Base-by-base conservation (phyloP, 345 rosid genomes). In the Camelina sativa region DNA sequence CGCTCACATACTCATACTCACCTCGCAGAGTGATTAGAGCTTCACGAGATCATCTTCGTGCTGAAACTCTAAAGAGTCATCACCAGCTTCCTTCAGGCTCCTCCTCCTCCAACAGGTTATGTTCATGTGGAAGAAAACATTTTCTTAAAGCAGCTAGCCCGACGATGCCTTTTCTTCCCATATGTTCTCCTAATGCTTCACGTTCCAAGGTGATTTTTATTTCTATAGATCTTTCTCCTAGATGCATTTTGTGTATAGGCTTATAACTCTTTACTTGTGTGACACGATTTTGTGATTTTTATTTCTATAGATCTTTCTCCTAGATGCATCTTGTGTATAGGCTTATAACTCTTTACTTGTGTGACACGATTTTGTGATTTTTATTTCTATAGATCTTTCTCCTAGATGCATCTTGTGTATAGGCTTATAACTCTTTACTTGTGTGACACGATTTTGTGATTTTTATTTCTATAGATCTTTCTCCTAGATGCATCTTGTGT, bases 101-200 rank as follows among this genome's bases (percentile, higher is more conserved):
- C 34, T 70, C 25, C 25, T 65, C 53, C 16, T 47, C 54, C 73
- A 75, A 1, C 20, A 54, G 69, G 13, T 67, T 64, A 41, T 83
- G 87, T 73, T 66, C 76, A 4, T 87, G 88, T 34, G 78, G 86
- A 53, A 81, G 86, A 74, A 83, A 84, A 61, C 87, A 75, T 68
- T 83, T 86, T 28, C 71, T 85, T 55, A 71, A 64, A 50, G 73
- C 76, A 79, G 78, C 76, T 32, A 82, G 74, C 19, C 72, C 80
- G 2, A 32, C 35, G 8, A 23, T 80, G 25, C 82, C 83, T 52
- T 65, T 85, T 7, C 74, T 84, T 71, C 86, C 90, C 22, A 34
- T 76, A 8, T 57, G 20, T 23, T 74, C 69, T 46, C 37, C 65
- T 34, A 56, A 20, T 15, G 52, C 74, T 63, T 13, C 73, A 11